Base-by-base conservation (phyloP, 148 eudicot species). In the Fallopia convolvulus region DNA sequence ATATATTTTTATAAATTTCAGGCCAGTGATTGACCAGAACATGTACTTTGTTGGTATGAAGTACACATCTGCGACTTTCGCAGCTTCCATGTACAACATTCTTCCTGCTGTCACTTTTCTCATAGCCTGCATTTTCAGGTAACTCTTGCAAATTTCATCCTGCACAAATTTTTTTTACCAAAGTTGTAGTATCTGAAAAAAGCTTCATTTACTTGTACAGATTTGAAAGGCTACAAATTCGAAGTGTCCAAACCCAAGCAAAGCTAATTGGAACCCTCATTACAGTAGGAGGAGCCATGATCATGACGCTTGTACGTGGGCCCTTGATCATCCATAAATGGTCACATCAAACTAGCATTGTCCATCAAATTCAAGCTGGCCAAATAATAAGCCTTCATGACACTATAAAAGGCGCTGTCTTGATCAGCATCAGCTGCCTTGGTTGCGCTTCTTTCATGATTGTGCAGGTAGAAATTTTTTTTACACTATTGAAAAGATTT, bases 1-100 rank as follows among this genome's bases (percentile, higher is more conserved):
- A 10, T 61, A 10, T 10, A 11, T 44, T 44, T 44, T 6, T 21
- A 36, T 26, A 15, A 14, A 13, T 63, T 40, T 11, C 81, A 92
- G 94, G 88, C 97, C 98, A 46, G 97, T 93, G 18, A 87, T 94
- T 60, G 97, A 92, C 70, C 97, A 89, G 78, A 94, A 90, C 86
- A 77, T 94, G 9, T 92, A 87, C 72, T 86, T 78, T 75, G 17
- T 90, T 80, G 97, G 97, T 76, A 82, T 94, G 98, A 94, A 90
- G 79, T 78, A 85, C 83, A 94, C 98, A 3, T 84, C 93, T 11
- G 93, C 98, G 56, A 91, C 97, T 5, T 91, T 93, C 81, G 93
- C 98, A 48, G 89, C 91, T 15, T 84, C 98, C 5, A 89, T 91
- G 91, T 79, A 77, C 53, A 93, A 93, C 72, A 80, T 93, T 77